Conservation (phyloP, 257 asterid genomes). For the Capsicum chinense region DNA sequence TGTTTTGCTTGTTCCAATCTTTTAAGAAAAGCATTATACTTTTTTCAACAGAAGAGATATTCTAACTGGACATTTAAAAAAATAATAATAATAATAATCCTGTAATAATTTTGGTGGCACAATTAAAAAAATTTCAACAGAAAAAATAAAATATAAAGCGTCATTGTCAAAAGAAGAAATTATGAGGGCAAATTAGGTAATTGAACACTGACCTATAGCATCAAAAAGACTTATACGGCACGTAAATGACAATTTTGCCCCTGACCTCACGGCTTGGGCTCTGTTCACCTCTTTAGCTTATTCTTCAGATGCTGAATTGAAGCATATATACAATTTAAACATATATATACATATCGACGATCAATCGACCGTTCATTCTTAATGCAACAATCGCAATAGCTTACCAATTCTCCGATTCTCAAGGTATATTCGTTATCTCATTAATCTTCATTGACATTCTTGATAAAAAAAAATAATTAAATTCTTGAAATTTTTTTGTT, state of each 20-base stretch:
- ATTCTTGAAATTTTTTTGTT: background rate
- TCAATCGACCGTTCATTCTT: slow-evolving; percentile 24
- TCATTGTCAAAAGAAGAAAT: slow-evolving; percentile 18
- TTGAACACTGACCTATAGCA: background rate
- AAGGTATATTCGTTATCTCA: slow-evolving; percentile 27
- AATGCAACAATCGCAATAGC: slow-evolving; percentile 17
- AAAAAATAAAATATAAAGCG: background rate
- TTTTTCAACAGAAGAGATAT: background rate
- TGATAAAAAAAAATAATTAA: background rate
- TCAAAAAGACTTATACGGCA: slow-evolving; percentile 46
- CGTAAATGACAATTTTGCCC: slow-evolving; percentile 59
- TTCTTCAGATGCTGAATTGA: slow-evolving; percentile 24
- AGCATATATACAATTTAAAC: background rate
- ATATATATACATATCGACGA: background rate
- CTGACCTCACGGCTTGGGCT: slow-evolving; percentile 35
- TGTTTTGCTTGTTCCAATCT: slow-evolving; percentile 21
- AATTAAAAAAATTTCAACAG: background rate
- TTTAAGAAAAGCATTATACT: slow-evolving; percentile 32
- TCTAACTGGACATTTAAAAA: background rate
- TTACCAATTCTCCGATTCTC: slow-evolving; percentile 31
- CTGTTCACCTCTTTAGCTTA: slow-evolving; percentile 23
- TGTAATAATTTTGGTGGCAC: background rate
- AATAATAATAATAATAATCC: no score
- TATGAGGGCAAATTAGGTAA: background rate
- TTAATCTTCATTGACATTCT: background rate